A percentile compares a stretch with the other conserved stretches of the same genome.
phyloP scores from a whole-genome alignment of 176 grass and related monocot genomes.

The Aegilops bicornis region DNA sequence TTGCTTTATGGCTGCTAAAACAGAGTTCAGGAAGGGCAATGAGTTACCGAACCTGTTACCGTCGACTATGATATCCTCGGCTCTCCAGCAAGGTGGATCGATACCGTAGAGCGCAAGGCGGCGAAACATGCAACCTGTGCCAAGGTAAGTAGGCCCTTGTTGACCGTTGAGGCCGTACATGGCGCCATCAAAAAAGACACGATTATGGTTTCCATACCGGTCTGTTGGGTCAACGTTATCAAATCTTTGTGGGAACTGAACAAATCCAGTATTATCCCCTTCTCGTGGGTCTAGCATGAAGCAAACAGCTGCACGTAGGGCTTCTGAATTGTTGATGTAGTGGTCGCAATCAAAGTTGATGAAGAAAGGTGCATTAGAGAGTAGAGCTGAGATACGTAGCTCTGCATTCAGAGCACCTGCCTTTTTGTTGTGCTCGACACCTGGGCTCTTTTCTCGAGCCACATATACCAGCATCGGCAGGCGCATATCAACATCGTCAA shows the following conservation, averaged over 20 bases:
- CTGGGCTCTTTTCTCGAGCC: slow-evolving; percentile 22
- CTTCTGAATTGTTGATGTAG: slow-evolving; percentile 38
- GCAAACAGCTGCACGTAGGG: slow-evolving; percentile 20
- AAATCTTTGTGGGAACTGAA: slow-evolving; percentile 79
- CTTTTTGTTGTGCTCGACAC: slow-evolving; percentile 35
- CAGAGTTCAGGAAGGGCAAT: neutral
- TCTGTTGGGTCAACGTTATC: slow-evolving; percentile 77
- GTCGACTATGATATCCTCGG: neutral
- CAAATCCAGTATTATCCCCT: slow-evolving; percentile 65
- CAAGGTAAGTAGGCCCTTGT: slow-evolving; percentile 39
- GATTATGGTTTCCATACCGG: slow-evolving; percentile 80
- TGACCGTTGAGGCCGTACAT: slow-evolving; percentile 48
- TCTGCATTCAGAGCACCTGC: slow-evolving; percentile 30
- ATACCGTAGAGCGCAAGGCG: slow-evolving; percentile 30
- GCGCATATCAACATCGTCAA: neutral
- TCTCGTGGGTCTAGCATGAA: slow-evolving; percentile 40
- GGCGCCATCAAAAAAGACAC: slow-evolving; percentile 80
- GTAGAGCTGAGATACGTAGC: slow-evolving; percentile 22
- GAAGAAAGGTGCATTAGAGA: slow-evolving; percentile 45
- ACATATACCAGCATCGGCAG: slow-evolving; percentile 30
- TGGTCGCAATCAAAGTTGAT: slow-evolving; percentile 41
- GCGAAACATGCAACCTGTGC: slow-evolving; percentile 47
- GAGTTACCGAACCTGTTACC: neutral
- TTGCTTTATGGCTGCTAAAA: neutral
- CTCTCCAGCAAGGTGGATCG: neutral